Evolutionary conservation across 768 basidiomycete species (phyloP).

Genomic region (Steccherinum ochraceum): DNA sequence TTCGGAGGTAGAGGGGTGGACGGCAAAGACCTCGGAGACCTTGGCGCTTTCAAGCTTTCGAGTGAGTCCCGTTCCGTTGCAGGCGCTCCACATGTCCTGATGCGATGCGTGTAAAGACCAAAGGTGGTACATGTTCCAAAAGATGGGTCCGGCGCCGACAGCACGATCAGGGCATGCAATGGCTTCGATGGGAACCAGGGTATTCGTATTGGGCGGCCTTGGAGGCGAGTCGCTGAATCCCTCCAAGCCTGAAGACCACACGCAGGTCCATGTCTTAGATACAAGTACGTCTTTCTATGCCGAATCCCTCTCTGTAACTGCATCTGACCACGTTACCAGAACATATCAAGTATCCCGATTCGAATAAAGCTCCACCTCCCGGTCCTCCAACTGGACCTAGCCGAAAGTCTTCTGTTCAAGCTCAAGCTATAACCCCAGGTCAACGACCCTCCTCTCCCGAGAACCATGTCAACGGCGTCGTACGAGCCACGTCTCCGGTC

Average conservation of each 20-base stretch:
- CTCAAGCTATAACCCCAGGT: conserved; percentile 4
- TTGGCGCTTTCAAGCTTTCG: conserved; percentile 95
- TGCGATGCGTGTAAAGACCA: too few relatives aligned
- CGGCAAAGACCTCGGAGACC: conserved; percentile 89
- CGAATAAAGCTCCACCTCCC: conserved; percentile 34
- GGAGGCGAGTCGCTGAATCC: conserved; percentile 89
- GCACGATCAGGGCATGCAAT: conserved; percentile 97
- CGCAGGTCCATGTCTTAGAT: conserved; percentile 85
- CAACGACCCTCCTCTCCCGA: conserved; percentile 15
- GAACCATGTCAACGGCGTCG: conserved; percentile 25
- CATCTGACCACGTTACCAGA: conserved; percentile 39
- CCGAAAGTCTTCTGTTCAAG: conserved; percentile 45
- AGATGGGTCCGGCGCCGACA: conserved; percentile 94
- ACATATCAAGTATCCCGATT: conserved; percentile 91
- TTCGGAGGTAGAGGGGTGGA: conserved; percentile 97
- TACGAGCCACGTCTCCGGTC: conserved; percentile 64
- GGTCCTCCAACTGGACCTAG: conserved; percentile 27
- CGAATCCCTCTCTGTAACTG: background rate
- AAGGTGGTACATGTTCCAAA: conserved; percentile 99
- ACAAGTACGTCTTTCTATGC: conserved; percentile 62
- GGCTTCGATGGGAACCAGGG: conserved; percentile 83
- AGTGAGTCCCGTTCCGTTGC: conserved; percentile 60
- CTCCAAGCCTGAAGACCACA: conserved; percentile 70
- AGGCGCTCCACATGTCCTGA: too few relatives aligned
- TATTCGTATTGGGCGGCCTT: conserved; percentile 92